phyloP scores from a whole-genome alignment of 2,329 filamentous ascomycete genomes.

The Colletotrichum trifolii region DNA sequence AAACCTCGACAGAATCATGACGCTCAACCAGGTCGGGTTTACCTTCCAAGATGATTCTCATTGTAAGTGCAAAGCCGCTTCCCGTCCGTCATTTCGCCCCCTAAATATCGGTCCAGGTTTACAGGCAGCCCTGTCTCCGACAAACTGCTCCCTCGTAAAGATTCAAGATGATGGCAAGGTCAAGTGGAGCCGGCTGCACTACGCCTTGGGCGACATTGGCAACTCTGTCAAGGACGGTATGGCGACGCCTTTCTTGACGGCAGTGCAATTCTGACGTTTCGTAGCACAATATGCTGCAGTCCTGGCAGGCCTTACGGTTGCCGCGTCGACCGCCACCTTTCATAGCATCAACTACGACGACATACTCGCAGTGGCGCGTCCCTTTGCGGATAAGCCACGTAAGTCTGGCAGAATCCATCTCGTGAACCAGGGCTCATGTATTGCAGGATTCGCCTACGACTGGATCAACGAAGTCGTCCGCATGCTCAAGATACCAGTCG shows the following conservation, averaged over 20 bases:
- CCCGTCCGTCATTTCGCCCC: conserved; percentile 13
- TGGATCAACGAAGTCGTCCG: conserved; percentile 76
- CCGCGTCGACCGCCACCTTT: conserved; percentile 58
- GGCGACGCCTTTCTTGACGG: conserved; percentile 30
- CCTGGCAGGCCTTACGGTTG: conserved; percentile 70
- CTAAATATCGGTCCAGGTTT: conserved; percentile 53
- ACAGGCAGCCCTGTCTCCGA: conserved; percentile 71
- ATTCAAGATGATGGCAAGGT: conserved; percentile 68
- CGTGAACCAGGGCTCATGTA: neutral
- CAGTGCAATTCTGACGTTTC: conserved; percentile 28
- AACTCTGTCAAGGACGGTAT: conserved; percentile 61
- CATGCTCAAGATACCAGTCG: conserved; percentile 78
- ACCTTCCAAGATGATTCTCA: conserved; percentile 73
- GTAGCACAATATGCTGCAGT: conserved; percentile 66
- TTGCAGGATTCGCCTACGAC: conserved; percentile 67
- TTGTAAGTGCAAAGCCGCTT: conserved; percentile 57
- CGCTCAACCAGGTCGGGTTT: conserved; percentile 82
- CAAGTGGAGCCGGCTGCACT: conserved; percentile 67
- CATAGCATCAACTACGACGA: conserved; percentile 72
- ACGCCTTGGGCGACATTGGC: conserved; percentile 60
- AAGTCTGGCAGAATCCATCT: conserved; percentile 30
- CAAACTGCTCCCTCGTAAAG: conserved; percentile 67
- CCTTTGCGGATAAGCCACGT: conserved; percentile 52
- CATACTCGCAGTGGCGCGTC: conserved; percentile 75
- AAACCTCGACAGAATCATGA: conserved; percentile 73